Conservation (phyloP, 1,139 yeast genomes). For the Blastobotrys aristatus region DNA sequence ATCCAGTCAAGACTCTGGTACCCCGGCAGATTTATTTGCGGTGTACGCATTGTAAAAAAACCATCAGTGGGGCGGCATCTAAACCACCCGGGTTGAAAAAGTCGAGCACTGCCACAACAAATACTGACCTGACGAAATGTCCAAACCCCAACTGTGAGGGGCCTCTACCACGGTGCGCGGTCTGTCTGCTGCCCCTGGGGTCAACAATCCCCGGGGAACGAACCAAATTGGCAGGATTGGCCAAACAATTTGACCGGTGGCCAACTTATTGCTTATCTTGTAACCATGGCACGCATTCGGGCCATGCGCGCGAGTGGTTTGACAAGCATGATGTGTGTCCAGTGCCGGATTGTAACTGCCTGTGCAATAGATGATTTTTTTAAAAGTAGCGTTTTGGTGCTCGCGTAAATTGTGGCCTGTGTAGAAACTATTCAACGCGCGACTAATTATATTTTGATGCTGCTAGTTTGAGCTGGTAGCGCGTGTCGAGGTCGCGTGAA, state of each 20-base stretch:
- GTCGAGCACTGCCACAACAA: neutral
- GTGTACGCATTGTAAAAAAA: conserved; percentile 73
- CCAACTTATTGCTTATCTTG: conserved; percentile 88
- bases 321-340: conserved; percentile 84
- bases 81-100: neutral
- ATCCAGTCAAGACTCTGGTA: conserved; percentile 44
- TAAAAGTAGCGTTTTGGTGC: no score
- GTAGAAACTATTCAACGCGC: neutral
- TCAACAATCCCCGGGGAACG: neutral
- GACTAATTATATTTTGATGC: no score
- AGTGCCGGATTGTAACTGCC: conserved; percentile 86
- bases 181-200: conserved; percentile 79
- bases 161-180: conserved; percentile 87
- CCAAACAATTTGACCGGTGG: conserved; percentile 42
- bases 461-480: no score
- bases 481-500: no score
- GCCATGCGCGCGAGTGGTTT: conserved; percentile 96
- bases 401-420: no score
- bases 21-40: conserved; percentile 77
- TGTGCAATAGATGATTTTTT: conserved; percentile 59
- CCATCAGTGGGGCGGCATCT: conserved; percentile 16
- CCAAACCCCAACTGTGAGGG: conserved; percentile 67
- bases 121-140: conserved; percentile 1
- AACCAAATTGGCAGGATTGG: neutral
- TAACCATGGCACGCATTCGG: conserved; percentile 91